Evolutionary conservation across 2,329 filamentous ascomycete species (phyloP), one percentile per base, ranked within the genome.

Genomic region (Trichoderma breve): DNA sequence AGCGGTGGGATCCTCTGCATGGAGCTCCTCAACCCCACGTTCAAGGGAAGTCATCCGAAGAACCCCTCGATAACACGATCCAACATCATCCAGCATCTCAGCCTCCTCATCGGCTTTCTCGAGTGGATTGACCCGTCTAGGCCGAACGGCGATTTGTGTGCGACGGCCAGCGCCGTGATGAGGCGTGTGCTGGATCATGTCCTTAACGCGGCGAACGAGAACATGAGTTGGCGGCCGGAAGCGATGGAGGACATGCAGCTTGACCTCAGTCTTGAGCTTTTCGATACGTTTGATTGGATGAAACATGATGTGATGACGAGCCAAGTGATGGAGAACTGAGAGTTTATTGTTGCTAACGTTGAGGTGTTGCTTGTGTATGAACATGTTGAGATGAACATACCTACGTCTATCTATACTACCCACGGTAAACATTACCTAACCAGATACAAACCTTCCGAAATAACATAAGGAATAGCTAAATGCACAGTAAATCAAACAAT

Each of bases 1-100:
- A 83, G 83, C 4, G 83, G 83, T 7, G 85, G 85, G 0, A 85
- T 87, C 12, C 80, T 87, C 5, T 87, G 85, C 70, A 81, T 85
- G 18, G 85, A 87, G 67, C 79, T 87, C 1, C 79, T 87, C 0
- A 83, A 83, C 34, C 83, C 84, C 18, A 82, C 82, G 0, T 76
- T 81, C 21, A 76, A 76, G 43, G 77, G 79, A 64, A 75, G 79
- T 3, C 79, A 82, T 36, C 80, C 78, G 1, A 76, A 76, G 32
- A 77, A 79, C 39, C 74, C 80, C 14, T 76, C 77, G 15, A 77
- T 87, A 11, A 85, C 82, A 3, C 81, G 84, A 1, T 86, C 85
- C 0, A 83, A 81, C 53, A 85, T 87, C 9, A 83, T 87, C 39
- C 85, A 87, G 73, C 85, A 87, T 69, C 80, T 88, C 2, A 86